These are phyloP conservation scores for Fusarium proliferatum DNA, from an alignment of 2,329 filamentous ascomycete species.

Conservation along the genomic window DNA sequence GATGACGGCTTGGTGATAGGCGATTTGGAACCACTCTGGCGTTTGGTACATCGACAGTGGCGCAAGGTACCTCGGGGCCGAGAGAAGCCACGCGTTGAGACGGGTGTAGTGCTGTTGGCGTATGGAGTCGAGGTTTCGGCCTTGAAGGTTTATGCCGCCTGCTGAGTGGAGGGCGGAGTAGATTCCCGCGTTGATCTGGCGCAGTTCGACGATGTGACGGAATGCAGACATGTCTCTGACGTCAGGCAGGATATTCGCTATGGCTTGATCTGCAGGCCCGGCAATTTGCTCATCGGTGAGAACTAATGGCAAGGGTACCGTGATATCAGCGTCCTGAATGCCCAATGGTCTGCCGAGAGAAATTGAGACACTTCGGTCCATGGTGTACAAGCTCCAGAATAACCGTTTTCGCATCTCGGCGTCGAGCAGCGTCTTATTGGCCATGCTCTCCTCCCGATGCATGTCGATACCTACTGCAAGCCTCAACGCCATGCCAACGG, in stretches of 20 bases:
- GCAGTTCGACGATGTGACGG: constrained; percentile 33
- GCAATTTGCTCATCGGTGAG: constrained; percentile 34
- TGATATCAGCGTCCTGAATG: constrained; percentile 39
- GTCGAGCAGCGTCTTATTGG: constrained; percentile 23
- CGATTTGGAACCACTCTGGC: constrained; percentile 41
- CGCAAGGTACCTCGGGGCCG: constrained; percentile 34
- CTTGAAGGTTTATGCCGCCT: constrained; percentile 28
- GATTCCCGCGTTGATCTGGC: constrained; percentile 34
- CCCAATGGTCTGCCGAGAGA: constrained; percentile 33
- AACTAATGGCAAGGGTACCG: constrained; percentile 24
- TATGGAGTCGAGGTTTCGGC: constrained; percentile 30
- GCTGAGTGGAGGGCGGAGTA: constrained; percentile 39
- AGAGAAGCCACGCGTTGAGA: constrained; percentile 37
- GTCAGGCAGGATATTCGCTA: constrained; percentile 29
- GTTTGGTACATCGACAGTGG: constrained; percentile 42
- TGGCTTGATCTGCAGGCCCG: constrained; percentile 18
- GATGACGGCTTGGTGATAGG: constrained; percentile 40
- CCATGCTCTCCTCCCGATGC: constrained; percentile 32
- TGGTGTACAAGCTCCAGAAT: constrained; percentile 40
- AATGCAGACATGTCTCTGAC: constrained; percentile 40
- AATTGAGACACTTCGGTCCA: constrained; percentile 40
- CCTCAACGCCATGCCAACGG: constrained; percentile 35
- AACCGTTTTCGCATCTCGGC: constrained; percentile 38
- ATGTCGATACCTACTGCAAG: constrained; percentile 40
- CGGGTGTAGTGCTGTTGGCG: constrained; percentile 37